Base-by-base conservation (phyloP, 2,329 filamentous ascomycete species). In the Fusarium sp. region DNA sequence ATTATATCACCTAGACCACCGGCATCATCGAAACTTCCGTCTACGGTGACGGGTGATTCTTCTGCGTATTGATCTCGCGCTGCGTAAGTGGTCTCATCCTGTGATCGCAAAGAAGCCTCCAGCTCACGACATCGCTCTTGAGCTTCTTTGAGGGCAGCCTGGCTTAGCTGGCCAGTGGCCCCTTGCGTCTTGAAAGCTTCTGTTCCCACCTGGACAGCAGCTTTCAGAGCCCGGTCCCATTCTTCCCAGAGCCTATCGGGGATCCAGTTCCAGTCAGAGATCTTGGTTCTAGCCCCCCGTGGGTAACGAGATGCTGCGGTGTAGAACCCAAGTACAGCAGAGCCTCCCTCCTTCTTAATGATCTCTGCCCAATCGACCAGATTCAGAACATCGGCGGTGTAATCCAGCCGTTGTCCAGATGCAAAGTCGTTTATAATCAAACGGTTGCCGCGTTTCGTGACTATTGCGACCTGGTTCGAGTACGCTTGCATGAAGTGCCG, bases 261-360 rank as follows among this genome's bases (percentile, higher is more conserved):
- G 36, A 55, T 55, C 51, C 51, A 55, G 51, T 55, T 55, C 51
- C 51, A 55, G 51, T 55, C 51, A 28, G 51, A 41, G 15, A 55
- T 55, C 20, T 10, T 17, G 20, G 8, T 28, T 28, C 35, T 55
- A 14, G 20, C 15, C 6, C 3, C 8, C 14, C 9, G 20, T 4
- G 51, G 22, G 3, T 5, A 20, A 10, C 36, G 35, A 55, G 36
- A 41, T 28, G 35, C 24, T 28, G 51, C 3, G 12, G 36, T 42
- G 17, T 55, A 55, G 51, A 55, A 55, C 8, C 51, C 51, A n/a
- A 55, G 24, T 11, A 55, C 20, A 5, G 26, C 4, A 22, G 15
- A 18, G n/a, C 13, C 22, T 14, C 17, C 1, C 26, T 55, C 51
- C 35, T n/a, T 8, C 3, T 1, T 6, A 14, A 6, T 12, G 15